Evolutionary conservation across 2,329 filamentous ascomycete species (phyloP).

Genomic region (Cladophialophora carrionii): DNA sequence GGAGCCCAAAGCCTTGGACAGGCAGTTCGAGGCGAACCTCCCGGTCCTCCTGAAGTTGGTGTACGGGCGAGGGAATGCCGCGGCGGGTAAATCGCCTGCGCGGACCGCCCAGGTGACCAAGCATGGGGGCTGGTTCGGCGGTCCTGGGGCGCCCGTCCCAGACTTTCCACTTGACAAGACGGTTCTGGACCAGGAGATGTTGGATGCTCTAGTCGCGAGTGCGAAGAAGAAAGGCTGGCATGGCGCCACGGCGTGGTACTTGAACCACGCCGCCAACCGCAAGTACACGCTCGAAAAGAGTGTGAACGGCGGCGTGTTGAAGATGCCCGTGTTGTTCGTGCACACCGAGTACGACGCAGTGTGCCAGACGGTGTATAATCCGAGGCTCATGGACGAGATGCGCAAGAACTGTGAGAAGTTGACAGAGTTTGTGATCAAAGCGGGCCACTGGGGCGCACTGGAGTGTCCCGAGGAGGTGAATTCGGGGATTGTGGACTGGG

Average conservation of each 20-base stretch:
- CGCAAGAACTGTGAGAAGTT: conserved; percentile 19
- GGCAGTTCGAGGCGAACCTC: conserved; percentile 23
- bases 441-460: conserved; percentile 78
- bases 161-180: conserved; percentile 22
- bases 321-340: conserved; percentile 29
- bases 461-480: conserved; percentile 75
- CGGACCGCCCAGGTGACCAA: conserved; percentile 33
- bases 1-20: conserved; percentile 12
- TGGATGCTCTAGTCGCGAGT: conserved; percentile 17
- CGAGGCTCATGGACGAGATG: conserved; percentile 22
- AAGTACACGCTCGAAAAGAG: conserved; percentile 49
- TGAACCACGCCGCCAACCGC: conserved; percentile 50
- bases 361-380: conserved; percentile 17
- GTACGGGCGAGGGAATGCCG: conserved; percentile 13
- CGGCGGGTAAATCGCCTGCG: neutral
- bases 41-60: conserved; percentile 16
- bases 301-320: conserved; percentile 40
- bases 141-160: conserved; percentile 16
- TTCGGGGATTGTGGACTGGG: conserved; percentile 36
- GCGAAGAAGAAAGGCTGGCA: conserved; percentile 50
- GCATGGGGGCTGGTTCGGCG: conserved; percentile 37
- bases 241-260: conserved; percentile 48
- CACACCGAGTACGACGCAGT: conserved; percentile 28
- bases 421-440: conserved; percentile 27
- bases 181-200: conserved; percentile 26